Evolutionary conservation across 2,329 filamentous ascomycete species (phyloP), one percentile per base, ranked within the genome.

Genomic region (Cryphonectria parasitica): DNA sequence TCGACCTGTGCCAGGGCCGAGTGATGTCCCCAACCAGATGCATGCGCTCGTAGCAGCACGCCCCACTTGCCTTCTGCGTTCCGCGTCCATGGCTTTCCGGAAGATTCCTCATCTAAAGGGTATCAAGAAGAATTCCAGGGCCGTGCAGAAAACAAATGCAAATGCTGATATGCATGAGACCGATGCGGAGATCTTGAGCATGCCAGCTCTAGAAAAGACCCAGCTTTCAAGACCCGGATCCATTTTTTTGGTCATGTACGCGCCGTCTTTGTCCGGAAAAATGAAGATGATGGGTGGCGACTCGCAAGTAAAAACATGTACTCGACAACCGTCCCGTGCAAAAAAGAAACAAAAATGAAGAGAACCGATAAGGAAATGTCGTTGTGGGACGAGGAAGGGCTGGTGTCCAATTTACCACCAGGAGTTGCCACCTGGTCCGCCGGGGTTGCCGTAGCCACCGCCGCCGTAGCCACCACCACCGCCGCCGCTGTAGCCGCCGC

Each of bases 391-490:
- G 39, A 52, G 63, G 36, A 58, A 62, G n/a, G 52, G 39, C 39
- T 67, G 68, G 72, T 70, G 72, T 73, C 71, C 65, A 69, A 72
- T 75, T 84, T 88, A 89, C 87, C 87, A 93, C 91, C 91, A 93
- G 75, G 88, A 90, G 79, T 89, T 89, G 78, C 88, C 88, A 72
- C 88, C 88, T 62, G 84, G 84, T 74, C 87, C 87, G 75, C 87
- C 86, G 76, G 91, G 90, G 83, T 92, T 91, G 80, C 91, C 91
- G 82, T 92, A 92, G 81, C 88, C 82, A 72, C 88, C 88, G 68
- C 85, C 82, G 66, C 82, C 81, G 68, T 80, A 78, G 64, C 85
- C 85, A 73, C 84, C 84, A 77, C 83, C 79, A 69, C 83, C 82
- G 61, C 85, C 82, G 58, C 83, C 80, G 63, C 79, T 79, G 71